Evolutionary conservation across 2,329 filamentous ascomycete species (phyloP).

Genomic region (Aspergillus ibericus): DNA sequence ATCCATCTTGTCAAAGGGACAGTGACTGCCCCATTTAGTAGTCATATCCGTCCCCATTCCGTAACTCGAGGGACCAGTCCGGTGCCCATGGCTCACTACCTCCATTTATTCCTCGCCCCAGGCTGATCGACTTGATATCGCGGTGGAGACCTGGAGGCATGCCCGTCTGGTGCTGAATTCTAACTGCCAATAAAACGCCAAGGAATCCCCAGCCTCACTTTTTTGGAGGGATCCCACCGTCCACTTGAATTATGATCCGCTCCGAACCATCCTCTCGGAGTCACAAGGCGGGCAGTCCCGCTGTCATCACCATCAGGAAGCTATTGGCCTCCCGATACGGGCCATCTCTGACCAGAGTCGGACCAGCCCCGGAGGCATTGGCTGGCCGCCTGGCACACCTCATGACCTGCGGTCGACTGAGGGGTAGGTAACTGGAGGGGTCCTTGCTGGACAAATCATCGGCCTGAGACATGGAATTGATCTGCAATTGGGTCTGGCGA

Average conservation of each 20-base stretch:
- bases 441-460: neutral
- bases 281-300: slow-evolving; percentile 16
- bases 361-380: neutral
- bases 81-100: neutral
- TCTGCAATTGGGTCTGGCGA: neutral
- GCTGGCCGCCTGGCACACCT: neutral
- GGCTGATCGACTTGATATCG: neutral
- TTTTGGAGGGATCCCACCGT: slow-evolving; percentile 1
- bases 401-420: neutral
- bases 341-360: neutral
- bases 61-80: neutral
- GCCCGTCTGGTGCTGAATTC: neutral
- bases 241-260: slow-evolving; percentile 14
- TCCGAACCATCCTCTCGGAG: slow-evolving; percentile 12
- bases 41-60: neutral
- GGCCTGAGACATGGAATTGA: slow-evolving; percentile 7
- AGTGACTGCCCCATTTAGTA: neutral
- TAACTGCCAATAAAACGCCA: neutral
- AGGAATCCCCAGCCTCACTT: slow-evolving; percentile 11
- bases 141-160: neutral
- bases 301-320: slow-evolving; percentile 8
- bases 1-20: neutral
- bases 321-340: neutral
- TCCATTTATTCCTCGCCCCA: neutral
- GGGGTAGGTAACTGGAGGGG: neutral